These are phyloP conservation scores for Mycena sanguinolenta DNA, from an alignment of 768 basidiomycete genomes.

Conservation along the genomic window DNA sequence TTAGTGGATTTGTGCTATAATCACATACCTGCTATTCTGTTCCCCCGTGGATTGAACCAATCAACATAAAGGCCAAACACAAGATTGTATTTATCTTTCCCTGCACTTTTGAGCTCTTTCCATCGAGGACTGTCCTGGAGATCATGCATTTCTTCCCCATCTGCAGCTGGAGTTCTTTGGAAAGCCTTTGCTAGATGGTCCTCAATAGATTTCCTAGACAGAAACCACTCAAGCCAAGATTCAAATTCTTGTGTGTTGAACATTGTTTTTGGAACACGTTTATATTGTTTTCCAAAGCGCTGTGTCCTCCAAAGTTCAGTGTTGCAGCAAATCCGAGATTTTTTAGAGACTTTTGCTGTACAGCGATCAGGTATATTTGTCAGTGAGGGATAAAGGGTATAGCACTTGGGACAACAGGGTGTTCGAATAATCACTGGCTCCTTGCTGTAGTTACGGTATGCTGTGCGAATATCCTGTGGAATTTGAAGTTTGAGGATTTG, in stretches of 20 bases:
- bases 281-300: conserved; percentile 21
- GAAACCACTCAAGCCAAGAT: conserved; percentile 25
- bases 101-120: conserved; percentile 14
- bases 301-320: conserved; percentile 29
- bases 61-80: conserved; percentile 41
- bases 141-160: conserved; percentile 24
- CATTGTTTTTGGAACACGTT: conserved; percentile 24
- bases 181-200: conserved; percentile 16
- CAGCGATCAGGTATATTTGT: conserved; percentile 24
- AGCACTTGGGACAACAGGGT: too few relatives aligned
- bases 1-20: background rate
- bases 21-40: conserved; percentile 39
- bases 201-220: conserved; percentile 23
- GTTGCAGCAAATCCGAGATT: conserved; percentile 15
- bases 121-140: conserved; percentile 33
- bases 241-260: conserved; percentile 32
- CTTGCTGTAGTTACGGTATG: background rate
- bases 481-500: conserved; percentile 20
- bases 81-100: conserved; percentile 30
- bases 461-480: conserved; percentile 31
- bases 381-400: conserved; percentile 28
- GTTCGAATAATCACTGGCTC: conserved; percentile 29
- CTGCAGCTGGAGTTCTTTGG: conserved; percentile 15
- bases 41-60: conserved; percentile 44
- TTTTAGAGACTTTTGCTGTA: conserved; percentile 25